phyloP scores from a whole-genome alignment of 2,329 filamentous ascomycete species.

The Ophiostoma australiae region DNA sequence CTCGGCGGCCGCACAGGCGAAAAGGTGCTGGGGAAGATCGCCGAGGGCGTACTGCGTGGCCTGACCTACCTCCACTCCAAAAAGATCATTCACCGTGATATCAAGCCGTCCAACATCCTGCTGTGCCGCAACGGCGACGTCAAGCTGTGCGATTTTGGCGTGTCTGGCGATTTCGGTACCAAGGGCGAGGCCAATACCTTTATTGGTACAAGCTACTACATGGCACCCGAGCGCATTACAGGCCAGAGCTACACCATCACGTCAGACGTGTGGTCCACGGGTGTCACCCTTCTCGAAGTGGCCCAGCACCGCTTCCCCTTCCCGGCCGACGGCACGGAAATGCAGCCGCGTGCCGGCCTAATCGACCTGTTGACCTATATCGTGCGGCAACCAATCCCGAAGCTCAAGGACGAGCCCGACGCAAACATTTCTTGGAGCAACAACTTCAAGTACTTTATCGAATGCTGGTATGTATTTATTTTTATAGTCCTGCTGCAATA shows the following conservation, averaged over 20 bases:
- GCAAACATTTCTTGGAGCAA: constrained; percentile 91
- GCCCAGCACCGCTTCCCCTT: constrained; percentile 98
- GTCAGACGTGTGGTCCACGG: constrained; percentile 95
- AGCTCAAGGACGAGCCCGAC: constrained; percentile 88
- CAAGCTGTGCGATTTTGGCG: constrained; percentile 97
- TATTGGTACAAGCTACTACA: constrained; percentile 98
- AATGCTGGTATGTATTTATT: constrained; percentile 76
- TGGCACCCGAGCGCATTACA: constrained; percentile 97
- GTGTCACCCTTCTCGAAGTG: constrained; percentile 97
- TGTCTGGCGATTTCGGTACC: constrained; percentile 95
- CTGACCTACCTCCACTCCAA: constrained; percentile 91
- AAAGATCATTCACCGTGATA: constrained; percentile 97
- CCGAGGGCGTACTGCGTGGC: constrained; percentile 88
- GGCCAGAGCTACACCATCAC: constrained; percentile 98
- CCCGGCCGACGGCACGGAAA: constrained; percentile 91
- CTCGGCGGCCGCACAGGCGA: constrained; percentile 91
- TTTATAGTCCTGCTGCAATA: constrained; percentile 19
- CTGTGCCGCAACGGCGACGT: constrained; percentile 88
- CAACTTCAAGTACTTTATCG: constrained; percentile 98
- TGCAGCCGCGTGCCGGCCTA: constrained; percentile 85
- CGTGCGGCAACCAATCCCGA: constrained; percentile 89
- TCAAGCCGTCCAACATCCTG: constrained; percentile 96
- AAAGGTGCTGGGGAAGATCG: constrained; percentile 94
- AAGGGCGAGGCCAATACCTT: constrained; percentile 99
- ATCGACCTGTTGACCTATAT: constrained; percentile 98